Evolutionary conservation across 208 protist genomes (phyloP).

Genomic region (Herpetomonas samuelpessoai): DNA sequence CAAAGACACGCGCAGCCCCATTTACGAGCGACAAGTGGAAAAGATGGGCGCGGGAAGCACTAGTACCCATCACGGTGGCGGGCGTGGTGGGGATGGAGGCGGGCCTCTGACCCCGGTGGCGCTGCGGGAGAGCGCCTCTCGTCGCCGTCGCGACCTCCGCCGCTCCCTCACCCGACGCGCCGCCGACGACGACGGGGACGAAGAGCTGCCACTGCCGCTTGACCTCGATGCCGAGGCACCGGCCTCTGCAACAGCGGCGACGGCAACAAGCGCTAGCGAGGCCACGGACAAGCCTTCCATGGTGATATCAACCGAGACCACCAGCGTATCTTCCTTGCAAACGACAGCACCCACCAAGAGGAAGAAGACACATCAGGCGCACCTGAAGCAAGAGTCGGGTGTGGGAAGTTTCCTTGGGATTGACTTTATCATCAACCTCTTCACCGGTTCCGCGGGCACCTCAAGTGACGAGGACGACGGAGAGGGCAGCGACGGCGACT

Average conservation of each 20-base stretch:
- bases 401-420: neutral
- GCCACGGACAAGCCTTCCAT: too few species aligned
- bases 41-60: too few species aligned
- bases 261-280: neutral
- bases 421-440: neutral
- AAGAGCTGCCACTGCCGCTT: neutral
- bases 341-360: neutral
- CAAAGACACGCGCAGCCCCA: constrained; percentile 44
- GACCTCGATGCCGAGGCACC: neutral
- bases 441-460: neutral
- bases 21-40: constrained; percentile 20
- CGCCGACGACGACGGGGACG: neutral
- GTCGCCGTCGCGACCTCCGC: neutral
- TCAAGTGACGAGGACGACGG: neutral
- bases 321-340: too few species aligned
- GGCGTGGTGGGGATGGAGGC: too few species aligned
- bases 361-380: neutral
- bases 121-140: too few species aligned
- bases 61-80: too few species aligned
- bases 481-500: too few species aligned
- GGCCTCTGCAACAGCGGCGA: neutral
- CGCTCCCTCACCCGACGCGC: neutral
- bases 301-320: too few species aligned
- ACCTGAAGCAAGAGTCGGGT: too few species aligned
- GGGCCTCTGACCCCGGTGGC: too few species aligned